A percentile compares a stretch with the other conserved stretches of the same genome.
phyloP scores from a whole-genome alignment of 2,329 filamentous ascomycete genomes.

The Cadophora malorum region DNA sequence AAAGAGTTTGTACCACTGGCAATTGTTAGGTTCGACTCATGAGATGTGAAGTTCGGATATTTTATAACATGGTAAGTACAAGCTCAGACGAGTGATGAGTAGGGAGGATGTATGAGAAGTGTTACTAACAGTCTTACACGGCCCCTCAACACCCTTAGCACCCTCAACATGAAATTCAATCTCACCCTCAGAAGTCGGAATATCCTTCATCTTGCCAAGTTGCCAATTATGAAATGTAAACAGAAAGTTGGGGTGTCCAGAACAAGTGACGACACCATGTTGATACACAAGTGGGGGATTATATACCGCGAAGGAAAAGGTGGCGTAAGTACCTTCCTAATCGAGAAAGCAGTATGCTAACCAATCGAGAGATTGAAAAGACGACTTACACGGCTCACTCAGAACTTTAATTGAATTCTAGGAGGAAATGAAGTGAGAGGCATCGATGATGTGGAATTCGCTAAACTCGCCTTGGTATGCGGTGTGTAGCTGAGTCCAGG shows the following conservation, averaged over 20 bases:
- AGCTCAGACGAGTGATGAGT: not conserved
- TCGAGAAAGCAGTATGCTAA: not conserved
- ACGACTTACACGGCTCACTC: slow-evolving; percentile 3
- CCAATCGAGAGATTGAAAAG: not conserved
- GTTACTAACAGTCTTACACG: slow-evolving; percentile 28
- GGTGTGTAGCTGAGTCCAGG: not conserved
- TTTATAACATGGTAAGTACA: too few relatives aligned
- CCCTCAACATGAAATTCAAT: slow-evolving; percentile 27
- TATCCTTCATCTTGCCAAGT: slow-evolving; percentile 10
- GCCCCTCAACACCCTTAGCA: slow-evolving; percentile 24
- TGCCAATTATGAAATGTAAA: not conserved
- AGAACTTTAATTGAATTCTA: not conserved
- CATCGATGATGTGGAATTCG: not conserved
- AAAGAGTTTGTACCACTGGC: slow-evolving; percentile 47
- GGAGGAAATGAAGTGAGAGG: not conserved
- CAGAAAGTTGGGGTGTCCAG: not conserved
- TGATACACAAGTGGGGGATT: not conserved
- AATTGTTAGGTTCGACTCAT: not conserved
- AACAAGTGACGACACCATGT: not conserved
- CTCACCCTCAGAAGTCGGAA: slow-evolving; percentile 24
- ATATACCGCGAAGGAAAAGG: not conserved
- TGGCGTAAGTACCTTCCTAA: slow-evolving; percentile 1
- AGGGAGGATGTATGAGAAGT: not conserved
- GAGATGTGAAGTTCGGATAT: too few relatives aligned
- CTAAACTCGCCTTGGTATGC: not conserved